Evolutionary conservation across 2,329 filamentous ascomycete species (phyloP).

Genomic region (Neurospora sp.): DNA sequence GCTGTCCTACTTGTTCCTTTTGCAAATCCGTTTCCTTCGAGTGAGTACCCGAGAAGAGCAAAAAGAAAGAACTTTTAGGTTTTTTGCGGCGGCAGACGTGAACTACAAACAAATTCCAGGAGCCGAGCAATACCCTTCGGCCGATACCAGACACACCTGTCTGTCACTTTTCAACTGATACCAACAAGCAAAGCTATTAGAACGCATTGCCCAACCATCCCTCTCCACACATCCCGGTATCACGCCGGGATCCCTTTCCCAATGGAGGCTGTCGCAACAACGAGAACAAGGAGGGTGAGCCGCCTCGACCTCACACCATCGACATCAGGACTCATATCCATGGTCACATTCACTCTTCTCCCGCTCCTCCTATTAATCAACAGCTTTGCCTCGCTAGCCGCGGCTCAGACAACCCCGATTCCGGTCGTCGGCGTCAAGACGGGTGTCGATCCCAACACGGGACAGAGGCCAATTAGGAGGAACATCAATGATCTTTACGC

Average conservation of each 20-base stretch:
- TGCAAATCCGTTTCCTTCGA: not conserved
- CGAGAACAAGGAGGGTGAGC: not conserved
- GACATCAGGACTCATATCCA: not conserved
- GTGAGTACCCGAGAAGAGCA: not conserved
- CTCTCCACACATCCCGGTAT: not conserved
- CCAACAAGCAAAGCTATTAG: not conserved
- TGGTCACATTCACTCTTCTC: not conserved
- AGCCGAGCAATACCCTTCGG: not conserved
- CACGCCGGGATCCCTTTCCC: not conserved
- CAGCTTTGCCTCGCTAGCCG: conserved; percentile 7
- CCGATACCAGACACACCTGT: not conserved
- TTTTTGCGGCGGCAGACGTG: conserved; percentile 1
- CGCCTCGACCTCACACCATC: not conserved
- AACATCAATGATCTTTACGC: conserved; percentile 38
- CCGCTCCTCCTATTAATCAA: conserved; percentile 1
- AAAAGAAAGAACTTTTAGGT: not conserved
- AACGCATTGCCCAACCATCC: not conserved
- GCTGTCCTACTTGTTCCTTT: not conserved
- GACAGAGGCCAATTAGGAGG: conserved; percentile 32
- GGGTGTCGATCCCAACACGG: conserved; percentile 27
- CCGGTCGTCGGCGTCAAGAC: conserved; percentile 28
- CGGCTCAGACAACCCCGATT: conserved; percentile 10
- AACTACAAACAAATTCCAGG: not conserved
- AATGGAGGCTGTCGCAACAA: not conserved
- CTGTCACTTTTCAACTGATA: not conserved